These are phyloP conservation scores for Mycena epipterygia DNA, from an alignment of 768 basidiomycete species.

Conservation along the genomic window DNA sequence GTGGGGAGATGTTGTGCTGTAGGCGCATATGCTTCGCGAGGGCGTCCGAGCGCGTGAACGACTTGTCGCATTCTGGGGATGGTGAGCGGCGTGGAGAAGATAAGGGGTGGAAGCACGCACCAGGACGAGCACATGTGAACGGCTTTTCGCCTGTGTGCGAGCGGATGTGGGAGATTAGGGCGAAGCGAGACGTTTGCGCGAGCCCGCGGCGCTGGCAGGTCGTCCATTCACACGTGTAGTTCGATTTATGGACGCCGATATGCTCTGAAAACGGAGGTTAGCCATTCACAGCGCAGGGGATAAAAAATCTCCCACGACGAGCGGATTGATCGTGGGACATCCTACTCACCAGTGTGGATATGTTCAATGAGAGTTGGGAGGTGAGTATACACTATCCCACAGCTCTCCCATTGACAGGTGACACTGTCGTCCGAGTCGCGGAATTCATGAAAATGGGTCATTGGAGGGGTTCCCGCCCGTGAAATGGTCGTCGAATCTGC, in stretches of 20 bases:
- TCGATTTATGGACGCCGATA: constrained; percentile 86
- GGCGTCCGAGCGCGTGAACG: constrained; percentile 95
- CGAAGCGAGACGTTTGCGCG: constrained; percentile 90
- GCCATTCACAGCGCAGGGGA: neutral
- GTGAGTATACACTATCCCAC: constrained; percentile 79
- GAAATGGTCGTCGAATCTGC: constrained; percentile 15
- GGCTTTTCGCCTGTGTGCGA: constrained; percentile 97
- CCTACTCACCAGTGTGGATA: constrained; percentile 79
- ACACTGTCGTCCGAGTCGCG: constrained; percentile 66
- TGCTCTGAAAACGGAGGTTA: constrained; percentile 64
- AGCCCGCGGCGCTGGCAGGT: constrained; percentile 85
- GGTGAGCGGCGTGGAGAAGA: constrained; percentile 24
- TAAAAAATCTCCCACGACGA: neutral
- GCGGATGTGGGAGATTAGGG: constrained; percentile 90
- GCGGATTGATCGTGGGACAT: neutral
- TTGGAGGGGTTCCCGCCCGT: constrained; percentile 15
- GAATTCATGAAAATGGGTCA: constrained; percentile 33
- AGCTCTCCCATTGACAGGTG: constrained; percentile 89
- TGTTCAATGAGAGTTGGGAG: constrained; percentile 85
- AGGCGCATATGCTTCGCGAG: constrained; percentile 93
- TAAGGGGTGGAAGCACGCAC: constrained; percentile 57
- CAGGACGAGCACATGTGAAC: constrained; percentile 85
- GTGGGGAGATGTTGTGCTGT: constrained; percentile 85
- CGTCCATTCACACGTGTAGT: constrained; percentile 92
- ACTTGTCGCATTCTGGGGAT: constrained; percentile 88